These are phyloP conservation scores for Xylaria sp. DNA, from an alignment of 2,329 filamentous ascomycete species.

Conservation along the genomic window DNA sequence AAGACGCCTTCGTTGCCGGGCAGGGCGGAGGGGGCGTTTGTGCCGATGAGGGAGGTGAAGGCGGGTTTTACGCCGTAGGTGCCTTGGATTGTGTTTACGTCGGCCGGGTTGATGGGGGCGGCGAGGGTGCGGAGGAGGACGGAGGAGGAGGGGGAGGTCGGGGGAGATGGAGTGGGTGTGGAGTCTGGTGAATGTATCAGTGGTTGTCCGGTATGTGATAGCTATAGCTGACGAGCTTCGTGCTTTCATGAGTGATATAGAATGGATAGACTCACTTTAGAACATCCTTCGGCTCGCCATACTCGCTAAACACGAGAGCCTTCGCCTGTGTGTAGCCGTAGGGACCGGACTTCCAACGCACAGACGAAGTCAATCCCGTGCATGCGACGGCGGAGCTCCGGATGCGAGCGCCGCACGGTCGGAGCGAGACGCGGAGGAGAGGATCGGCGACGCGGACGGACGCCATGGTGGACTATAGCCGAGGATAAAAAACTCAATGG, in stretches of 20 bases:
- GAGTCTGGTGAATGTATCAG: constrained; percentile 39
- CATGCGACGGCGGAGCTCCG: background rate
- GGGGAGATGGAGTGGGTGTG: constrained; percentile 75
- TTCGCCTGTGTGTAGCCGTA: constrained; percentile 84
- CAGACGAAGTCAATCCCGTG: constrained; percentile 17
- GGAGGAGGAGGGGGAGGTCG: constrained; percentile 53
- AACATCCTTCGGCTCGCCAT: constrained; percentile 70
- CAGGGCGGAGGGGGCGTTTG: constrained; percentile 67
- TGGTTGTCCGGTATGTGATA: too few relatives aligned
- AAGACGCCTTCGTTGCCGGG: constrained; percentile 92
- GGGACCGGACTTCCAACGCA: constrained; percentile 52
- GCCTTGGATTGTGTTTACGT: constrained; percentile 97
- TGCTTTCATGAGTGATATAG: too few relatives aligned
- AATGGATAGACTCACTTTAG: constrained; percentile 43
- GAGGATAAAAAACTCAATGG: too few relatives aligned
- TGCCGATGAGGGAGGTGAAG: constrained; percentile 73
- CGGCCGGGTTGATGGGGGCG: constrained; percentile 90
- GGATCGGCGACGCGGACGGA: constrained; percentile 11
- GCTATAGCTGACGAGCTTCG: too few relatives aligned
- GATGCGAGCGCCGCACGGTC: constrained; percentile 7
- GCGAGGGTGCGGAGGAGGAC: constrained; percentile 84
- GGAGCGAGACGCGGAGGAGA: constrained; percentile 11
- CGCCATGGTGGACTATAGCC: constrained; percentile 6
- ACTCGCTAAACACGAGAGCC: constrained; percentile 68
- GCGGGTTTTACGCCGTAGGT: constrained; percentile 83